Base-by-base conservation (phyloP, 2,329 filamentous ascomycete species). In the Colletotrichum limetticola region DNA sequence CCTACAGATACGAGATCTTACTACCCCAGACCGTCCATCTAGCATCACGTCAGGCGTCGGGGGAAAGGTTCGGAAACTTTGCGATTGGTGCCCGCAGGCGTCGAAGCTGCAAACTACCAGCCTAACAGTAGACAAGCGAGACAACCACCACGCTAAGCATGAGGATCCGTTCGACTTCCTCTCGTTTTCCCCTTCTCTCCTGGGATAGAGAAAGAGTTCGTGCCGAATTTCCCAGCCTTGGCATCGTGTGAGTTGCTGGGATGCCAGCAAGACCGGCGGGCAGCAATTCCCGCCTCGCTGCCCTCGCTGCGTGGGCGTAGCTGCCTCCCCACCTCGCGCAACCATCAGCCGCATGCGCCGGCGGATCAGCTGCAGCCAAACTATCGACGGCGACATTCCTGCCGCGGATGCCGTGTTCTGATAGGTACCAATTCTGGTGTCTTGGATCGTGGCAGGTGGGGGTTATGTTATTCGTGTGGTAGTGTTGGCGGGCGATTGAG, bases 71-170 rank as follows among this genome's bases (percentile, higher is more conserved):
- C 2, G 46, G 56, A 55, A 37, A 16, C 35, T 56, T 49, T 61
- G 28, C 56, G 56, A 71, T 67, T 68, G 63, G 68, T 71, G 68
- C 63, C 68, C 63, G 63, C 63, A 61, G 68, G n/a, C 24, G 9
- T 53, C 67, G 16, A 56, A 52, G 9, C 26, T 66, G 46, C 46
- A 63, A 32, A 35, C 28, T 35, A 49, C 42, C 42, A 49, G 42
- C 19, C 42, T 49, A 49, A n/a, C 42, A 49, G 19, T 49, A 19
- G 46, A 28, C 30, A 26, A 24, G 22, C 12, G 24, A 26, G 28
- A 55, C 61, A 64, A 37, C 55, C 26, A 55, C 46, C 28, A 66
- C 63, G 30, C 53, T 26, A 56, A 35, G n/a, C 28, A 65, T 24
- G 62, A 14, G 32, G 62, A 65, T 46, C 62, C 11, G 6, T 57